Base-by-base conservation (phyloP, 176 grass and related monocot genomes). In the Echinochloa phyllopogon region DNA sequence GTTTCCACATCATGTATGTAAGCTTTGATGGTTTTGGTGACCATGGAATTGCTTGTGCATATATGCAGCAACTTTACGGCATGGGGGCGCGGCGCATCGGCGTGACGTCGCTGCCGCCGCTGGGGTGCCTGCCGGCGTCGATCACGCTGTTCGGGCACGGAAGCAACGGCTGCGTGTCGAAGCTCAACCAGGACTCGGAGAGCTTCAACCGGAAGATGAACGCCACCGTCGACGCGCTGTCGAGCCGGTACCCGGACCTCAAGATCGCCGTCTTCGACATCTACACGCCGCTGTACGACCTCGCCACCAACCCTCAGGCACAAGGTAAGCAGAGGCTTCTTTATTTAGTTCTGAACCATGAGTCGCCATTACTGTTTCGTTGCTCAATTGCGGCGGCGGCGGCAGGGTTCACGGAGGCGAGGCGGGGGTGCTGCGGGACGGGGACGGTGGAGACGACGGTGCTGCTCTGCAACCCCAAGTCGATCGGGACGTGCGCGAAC, bases 251-350 rank as follows among this genome's bases (percentile, higher is more conserved):
- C 87, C n/a, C 65, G 0, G 73, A 94, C 12, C 96, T 99, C 23
- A 95, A 94, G 86, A 99, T 96, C 18, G 91, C 78, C 0, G 83
- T 99, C 25, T 94, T 99, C 21, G 96, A 99, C 81, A 95, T 99
- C 89, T 99, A 99, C 86, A 73, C 90, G 51, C 96, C 96, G 3
- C 81, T 99, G 0, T 43, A 82, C 65, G 88, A 88, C 69, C 87
- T 99, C 17, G 89, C 42, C 24, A 83, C 81, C 16, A 50, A 59
- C 5, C 96, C 96, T 14, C 17, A 17, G 4, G 58, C 85, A 23
- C 90, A 91, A 84, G 96, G 94, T 97, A 79, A 5, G 2, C 20
- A 12, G 29, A 33, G n/a, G n/a, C 20, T 4, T 16, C 6, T 1
- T n/a, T n/a, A n/a, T n/a, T n/a, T n/a, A n/a, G 16, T 21, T 6